phyloP scores from a whole-genome alignment of 805 yeast species.

The Yarrowia sp. region DNA sequence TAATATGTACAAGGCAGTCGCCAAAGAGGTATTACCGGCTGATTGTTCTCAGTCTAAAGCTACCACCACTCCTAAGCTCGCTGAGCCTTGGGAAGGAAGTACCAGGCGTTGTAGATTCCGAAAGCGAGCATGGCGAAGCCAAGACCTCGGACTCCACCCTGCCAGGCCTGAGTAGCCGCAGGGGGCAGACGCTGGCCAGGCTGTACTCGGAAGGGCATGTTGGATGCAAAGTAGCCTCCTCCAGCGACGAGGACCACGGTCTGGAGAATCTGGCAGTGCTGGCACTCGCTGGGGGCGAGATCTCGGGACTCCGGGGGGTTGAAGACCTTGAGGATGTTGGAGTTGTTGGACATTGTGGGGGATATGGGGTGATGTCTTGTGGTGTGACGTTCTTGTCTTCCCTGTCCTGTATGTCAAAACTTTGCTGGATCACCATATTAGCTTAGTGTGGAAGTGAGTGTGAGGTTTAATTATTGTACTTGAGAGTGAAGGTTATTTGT shows the following conservation, averaged over 20 bases:
- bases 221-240: slow-evolving; percentile 68
- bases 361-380: background rate
- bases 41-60: no score
- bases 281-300: slow-evolving; percentile 56
- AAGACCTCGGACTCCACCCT: slow-evolving; percentile 56
- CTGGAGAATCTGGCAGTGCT: slow-evolving; percentile 73
- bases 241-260: slow-evolving; percentile 63
- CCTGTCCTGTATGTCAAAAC: background rate
- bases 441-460: background rate
- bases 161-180: slow-evolving; percentile 56
- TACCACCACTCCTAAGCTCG: slow-evolving; percentile 1
- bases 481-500: background rate
- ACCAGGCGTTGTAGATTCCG: slow-evolving; percentile 70
- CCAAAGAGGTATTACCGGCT: no score
- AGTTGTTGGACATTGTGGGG: slow-evolving; percentile 39
- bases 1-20: slow-evolving; percentile 10
- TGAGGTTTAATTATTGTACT: background rate
- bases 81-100: slow-evolving; percentile 50
- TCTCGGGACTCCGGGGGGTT: slow-evolving; percentile 40
- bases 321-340: slow-evolving; percentile 45
- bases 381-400: background rate
- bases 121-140: slow-evolving; percentile 64
- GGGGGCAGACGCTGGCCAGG: slow-evolving; percentile 51
- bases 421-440: background rate
- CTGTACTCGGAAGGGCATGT: slow-evolving; percentile 55